phyloP scores from a whole-genome alignment of 306 rosid species.

The Quercus mongolica region DNA sequence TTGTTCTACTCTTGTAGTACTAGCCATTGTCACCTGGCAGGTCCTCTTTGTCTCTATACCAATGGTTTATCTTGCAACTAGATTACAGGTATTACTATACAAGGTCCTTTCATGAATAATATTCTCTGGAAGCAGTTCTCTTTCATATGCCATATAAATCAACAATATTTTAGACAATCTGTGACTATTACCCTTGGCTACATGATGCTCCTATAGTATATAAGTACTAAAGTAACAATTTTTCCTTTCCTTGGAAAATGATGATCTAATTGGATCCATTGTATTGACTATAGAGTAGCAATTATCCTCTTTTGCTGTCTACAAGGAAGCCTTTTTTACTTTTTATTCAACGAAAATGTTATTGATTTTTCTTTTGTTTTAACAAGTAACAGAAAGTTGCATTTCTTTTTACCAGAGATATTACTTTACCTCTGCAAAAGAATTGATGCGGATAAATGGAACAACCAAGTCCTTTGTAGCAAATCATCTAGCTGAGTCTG shows the following conservation, averaged over 20 bases:
- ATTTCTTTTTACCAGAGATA: slow-evolving; percentile 40
- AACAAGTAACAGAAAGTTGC: background rate
- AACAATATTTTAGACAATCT: background rate
- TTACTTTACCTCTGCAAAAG: slow-evolving; percentile 59
- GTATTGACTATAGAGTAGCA: slow-evolving; percentile 28
- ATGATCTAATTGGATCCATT: too few relatives aligned
- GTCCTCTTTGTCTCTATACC: slow-evolving; percentile 42
- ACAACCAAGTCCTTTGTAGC: slow-evolving; percentile 65
- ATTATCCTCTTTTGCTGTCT: background rate
- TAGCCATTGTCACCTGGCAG: slow-evolving; percentile 52
- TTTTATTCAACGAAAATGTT: background rate
- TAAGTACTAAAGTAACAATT: too few relatives aligned
- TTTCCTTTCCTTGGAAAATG: too few relatives aligned
- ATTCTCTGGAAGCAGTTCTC: background rate
- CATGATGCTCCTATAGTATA: background rate
- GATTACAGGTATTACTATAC: slow-evolving; percentile 39
- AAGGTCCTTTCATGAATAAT: too few relatives aligned
- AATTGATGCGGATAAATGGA: slow-evolving; percentile 65
- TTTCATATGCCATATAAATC: background rate
- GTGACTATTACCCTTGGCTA: background rate
- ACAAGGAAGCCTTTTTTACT: background rate
- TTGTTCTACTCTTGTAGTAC: slow-evolving; percentile 30
- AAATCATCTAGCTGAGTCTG: slow-evolving; percentile 65
- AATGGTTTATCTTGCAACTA: slow-evolving; percentile 31
- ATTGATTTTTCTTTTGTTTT: background rate